Base-by-base conservation (phyloP, 2,329 filamentous ascomycete species). In the Diplocarpon mali region DNA sequence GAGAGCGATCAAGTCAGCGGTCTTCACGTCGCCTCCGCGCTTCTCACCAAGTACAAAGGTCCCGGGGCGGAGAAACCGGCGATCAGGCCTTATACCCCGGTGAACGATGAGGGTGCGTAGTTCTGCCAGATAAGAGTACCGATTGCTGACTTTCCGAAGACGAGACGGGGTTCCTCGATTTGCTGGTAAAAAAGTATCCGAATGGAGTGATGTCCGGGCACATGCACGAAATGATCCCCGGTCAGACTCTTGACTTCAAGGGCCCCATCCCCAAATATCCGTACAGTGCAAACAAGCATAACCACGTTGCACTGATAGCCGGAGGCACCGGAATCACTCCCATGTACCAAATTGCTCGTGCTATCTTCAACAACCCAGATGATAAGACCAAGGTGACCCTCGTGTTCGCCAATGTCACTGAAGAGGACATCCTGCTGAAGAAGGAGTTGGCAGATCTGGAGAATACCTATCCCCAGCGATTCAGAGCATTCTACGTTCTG, bases 371-470 rank as follows among this genome's bases (percentile, higher is more conserved):
- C 68, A 94, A 95, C 76, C 87, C 90, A 49, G 78, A 85, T 35
- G 92, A 98, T 71, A 89, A 92, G 78, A 98, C 92, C 58, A 94
- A 95, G 73, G 88, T 98, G 35, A 96, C 90, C 5, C 79, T 98
- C 28, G 76, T 98, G 31, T 95, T 90, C 62, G 92, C 87, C 56
- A 98, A 96, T 70, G 69, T 95, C 48, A 71, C 70, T 20, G 86
- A 96, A 70, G 77, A 90, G 53, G 92, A 98, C 62, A 95, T 98
- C 50, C 73, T 98, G 40, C 70, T 98, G 58, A 90, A 87, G 74
- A 75, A 78, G 58, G 86, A 98, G 70, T 77, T 90, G 44, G 73
- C 84, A 47, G 70, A 88, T 50, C 76, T 98, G 46, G 92, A 96
- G 73, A 95, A 95, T 73, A 88, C 83, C 40, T 94, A 89, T 71